A percentile compares a stretch with the other conserved stretches of the same genome.
Conservation (phyloP, 1,284 basidiomycete species). For the Athelia psychrophila region DNA sequence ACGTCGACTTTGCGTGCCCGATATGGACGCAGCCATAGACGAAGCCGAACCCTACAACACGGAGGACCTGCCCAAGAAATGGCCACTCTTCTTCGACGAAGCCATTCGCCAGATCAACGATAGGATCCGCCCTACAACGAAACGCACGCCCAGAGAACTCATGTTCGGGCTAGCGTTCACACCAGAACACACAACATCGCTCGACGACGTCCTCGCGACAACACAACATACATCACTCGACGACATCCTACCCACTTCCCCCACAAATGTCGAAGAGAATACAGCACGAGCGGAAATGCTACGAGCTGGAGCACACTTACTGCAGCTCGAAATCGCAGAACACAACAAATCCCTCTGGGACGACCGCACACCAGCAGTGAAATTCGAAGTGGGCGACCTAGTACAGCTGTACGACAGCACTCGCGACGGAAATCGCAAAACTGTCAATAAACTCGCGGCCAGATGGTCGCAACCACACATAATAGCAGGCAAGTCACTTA, state of each 20-base stretch:
- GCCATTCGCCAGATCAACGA: neutral
- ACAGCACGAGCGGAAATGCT: neutral
- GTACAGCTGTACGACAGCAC: conserved; percentile 6
- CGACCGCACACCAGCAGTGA: neutral
- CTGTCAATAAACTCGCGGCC: neutral
- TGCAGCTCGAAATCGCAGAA: neutral
- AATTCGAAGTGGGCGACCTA: conserved; percentile 3
- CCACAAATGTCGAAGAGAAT: neutral
- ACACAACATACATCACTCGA: too few relatives aligned
- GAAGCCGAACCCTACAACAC: neutral
- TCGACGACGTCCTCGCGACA: too few relatives aligned
- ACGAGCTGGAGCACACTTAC: neutral
- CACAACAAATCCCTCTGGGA: neutral
- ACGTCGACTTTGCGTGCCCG: conserved; percentile 1
- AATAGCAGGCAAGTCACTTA: neutral
- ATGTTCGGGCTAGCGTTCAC: neutral
- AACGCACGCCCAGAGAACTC: neutral
- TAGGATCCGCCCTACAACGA: neutral
- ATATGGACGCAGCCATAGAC: neutral
- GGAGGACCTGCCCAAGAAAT: too few relatives aligned
- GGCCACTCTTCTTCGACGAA: neutral
- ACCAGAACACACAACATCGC: too few relatives aligned
- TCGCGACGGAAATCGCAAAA: neutral
- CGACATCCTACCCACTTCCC: neutral
- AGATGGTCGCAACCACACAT: conserved; percentile 7